Evolutionary conservation across 805 yeast genomes (phyloP).

Genomic region (Pichia rugopelliculosa): DNA sequence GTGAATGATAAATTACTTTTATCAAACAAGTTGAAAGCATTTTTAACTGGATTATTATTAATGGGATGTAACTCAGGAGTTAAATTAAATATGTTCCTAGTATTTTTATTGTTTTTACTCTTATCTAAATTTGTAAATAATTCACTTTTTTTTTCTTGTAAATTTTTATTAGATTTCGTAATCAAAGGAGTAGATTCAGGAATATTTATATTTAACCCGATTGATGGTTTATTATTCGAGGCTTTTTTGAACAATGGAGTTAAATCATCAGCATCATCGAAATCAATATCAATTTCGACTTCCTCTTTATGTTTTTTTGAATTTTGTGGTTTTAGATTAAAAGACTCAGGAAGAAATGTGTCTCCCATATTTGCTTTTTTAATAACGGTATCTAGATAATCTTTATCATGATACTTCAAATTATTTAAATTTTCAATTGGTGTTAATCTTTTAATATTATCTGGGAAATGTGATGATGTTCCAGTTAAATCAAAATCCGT

Average conservation of each 20-base stretch:
- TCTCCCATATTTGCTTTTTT: conserved; percentile 21
- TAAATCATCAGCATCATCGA: conserved; percentile 14
- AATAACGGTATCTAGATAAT: conserved; percentile 18
- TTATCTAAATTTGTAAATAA: no score
- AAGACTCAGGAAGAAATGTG: conserved; percentile 20
- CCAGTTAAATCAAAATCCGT: neutral
- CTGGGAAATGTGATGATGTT: conserved; percentile 7
- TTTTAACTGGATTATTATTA: conserved; percentile 22
- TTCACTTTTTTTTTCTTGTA: no score
- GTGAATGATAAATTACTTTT: conserved; percentile 5
- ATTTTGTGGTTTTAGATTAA: neutral
- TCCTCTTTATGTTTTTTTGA: neutral
- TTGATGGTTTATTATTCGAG: neutral
- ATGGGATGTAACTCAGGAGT: conserved; percentile 14
- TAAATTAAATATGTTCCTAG: conserved; percentile 8
- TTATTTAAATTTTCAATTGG: conserved; percentile 10
- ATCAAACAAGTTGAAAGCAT: conserved; percentile 27
- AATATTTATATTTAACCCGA: neutral
- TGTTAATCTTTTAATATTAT: conserved; percentile 5
- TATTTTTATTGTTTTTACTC: neutral
- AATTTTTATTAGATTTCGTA: neutral
- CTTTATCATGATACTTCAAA: conserved; percentile 4
- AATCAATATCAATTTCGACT: conserved; percentile 16
- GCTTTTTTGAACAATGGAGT: conserved; percentile 6
- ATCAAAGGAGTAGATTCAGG: conserved; percentile 4